Conservation (phyloP, 306 rosid species). For the Gastrolobium bilobum region DNA sequence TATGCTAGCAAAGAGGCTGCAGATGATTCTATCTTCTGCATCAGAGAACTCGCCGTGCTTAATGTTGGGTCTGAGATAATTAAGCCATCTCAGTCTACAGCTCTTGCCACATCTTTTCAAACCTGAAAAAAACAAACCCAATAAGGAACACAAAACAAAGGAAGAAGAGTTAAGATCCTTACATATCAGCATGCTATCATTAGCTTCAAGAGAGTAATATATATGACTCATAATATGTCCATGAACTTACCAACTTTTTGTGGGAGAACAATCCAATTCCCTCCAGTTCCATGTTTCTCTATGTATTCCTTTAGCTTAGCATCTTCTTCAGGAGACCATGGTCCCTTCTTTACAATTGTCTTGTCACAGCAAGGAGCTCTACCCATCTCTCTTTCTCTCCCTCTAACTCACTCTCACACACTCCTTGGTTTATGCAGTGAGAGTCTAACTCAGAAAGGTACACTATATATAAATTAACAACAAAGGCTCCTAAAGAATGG, state of each 20-base stretch:
- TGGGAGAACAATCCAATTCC: slow-evolving; percentile 94
- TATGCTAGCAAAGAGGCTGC: slow-evolving; percentile 81
- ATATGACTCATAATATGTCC: neutral
- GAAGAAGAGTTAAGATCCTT: neutral
- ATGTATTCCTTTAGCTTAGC: slow-evolving; percentile 76
- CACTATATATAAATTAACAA: neutral
- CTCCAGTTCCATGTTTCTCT: slow-evolving; percentile 84
- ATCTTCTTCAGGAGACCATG: slow-evolving; percentile 99
- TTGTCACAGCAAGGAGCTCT: slow-evolving; percentile 99
- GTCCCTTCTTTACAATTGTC: slow-evolving; percentile 92
- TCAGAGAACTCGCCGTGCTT: slow-evolving; percentile 93
- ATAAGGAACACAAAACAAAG: slow-evolving; percentile 18
- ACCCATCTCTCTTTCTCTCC: slow-evolving; percentile 64
- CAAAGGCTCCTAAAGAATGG: slow-evolving; percentile 38
- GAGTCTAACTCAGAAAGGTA: neutral
- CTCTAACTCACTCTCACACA: neutral
- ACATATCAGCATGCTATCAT: neutral
- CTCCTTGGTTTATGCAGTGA: slow-evolving; percentile 12
- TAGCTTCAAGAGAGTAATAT: slow-evolving; percentile 25
- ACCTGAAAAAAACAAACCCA: slow-evolving; percentile 58
- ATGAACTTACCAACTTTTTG: slow-evolving; percentile 72
- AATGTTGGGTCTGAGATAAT: slow-evolving; percentile 93
- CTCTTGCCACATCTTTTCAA: slow-evolving; percentile 96
- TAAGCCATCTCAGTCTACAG: slow-evolving; percentile 94
- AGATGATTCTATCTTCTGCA: slow-evolving; percentile 82